A percentile compares a stretch with the other conserved stretches of the same genome.
Evolutionary conservation across 2,329 filamentous ascomycete species (phyloP).

Genomic region (Emmonsiellopsis sp.): DNA sequence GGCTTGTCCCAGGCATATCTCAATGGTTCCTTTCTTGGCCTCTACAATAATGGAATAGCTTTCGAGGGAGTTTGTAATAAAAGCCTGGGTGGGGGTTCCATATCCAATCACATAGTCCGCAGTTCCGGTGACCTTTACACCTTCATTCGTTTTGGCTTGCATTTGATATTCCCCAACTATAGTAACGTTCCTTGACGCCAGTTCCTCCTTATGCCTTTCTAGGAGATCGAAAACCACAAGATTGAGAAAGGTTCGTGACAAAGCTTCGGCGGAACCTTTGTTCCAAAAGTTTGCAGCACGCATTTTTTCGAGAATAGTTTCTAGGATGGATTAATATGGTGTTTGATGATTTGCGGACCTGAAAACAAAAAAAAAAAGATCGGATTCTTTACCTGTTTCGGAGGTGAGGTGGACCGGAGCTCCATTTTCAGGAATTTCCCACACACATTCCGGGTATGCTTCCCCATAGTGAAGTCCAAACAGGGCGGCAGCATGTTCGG

Average conservation of each 20-base stretch:
- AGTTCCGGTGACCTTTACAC: background rate
- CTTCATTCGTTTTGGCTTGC: background rate
- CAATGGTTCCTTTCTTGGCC: background rate
- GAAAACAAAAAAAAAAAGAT: background rate
- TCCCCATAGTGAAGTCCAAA: background rate
- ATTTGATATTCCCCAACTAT: background rate
- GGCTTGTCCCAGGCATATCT: background rate
- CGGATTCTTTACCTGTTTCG: background rate
- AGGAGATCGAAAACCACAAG: slow-evolving; percentile 2
- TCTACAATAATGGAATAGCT: slow-evolving; percentile 3
- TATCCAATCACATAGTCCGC: background rate
- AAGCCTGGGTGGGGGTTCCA: background rate
- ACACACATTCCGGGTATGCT: background rate
- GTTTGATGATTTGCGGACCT: background rate
- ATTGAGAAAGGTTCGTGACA: slow-evolving; percentile 3
- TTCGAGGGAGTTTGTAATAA: background rate
- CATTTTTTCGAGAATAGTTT: background rate
- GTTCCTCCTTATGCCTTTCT: slow-evolving; percentile 1
- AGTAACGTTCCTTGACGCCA: background rate
- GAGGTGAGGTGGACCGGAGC: background rate
- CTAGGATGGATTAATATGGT: background rate
- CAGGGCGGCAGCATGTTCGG: background rate
- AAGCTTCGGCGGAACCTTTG: background rate
- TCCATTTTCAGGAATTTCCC: background rate
- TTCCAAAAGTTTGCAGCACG: background rate